Base-by-base conservation (phyloP, 2,329 filamentous ascomycete genomes). In the Xylaria sp. region DNA sequence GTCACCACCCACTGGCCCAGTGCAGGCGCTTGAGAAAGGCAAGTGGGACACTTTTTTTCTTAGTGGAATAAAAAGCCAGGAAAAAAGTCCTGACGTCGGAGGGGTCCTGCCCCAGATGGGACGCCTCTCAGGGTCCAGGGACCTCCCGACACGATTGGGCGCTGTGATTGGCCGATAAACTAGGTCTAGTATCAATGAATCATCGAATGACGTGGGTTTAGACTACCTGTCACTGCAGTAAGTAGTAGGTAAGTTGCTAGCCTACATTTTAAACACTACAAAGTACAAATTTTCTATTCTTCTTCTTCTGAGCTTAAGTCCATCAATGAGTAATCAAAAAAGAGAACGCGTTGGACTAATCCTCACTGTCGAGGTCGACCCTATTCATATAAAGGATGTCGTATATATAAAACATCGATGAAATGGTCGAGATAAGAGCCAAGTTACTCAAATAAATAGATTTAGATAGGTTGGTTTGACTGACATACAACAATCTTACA, bases 71-170 rank as follows among this genome's bases (percentile, higher is more conserved):
- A 20, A 44, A 20, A 20, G 51, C 51, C 7, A 36, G 7, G 7
- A 31, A 28, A 53, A 57, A 73, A 74, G 74, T 76, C 66, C 65
- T 76, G 74, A 75, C 73, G 56, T 58, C 38, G 46, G 56, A 54
- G 53, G 33, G 49, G 15, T 11, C 23, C 48, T 28, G 48, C 48
- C 26, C 49, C 49, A n/a, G 28, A 53, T 1, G 15, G 28, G 26
- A 33, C 26, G 15, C 31, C 31, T 20, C 36, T 40, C 40, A 44
- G 38, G 40, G 23, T 28, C 40, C 56, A 46, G 56, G 56, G 23
- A 6, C 56, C 20, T 26, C 11, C 11, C 6, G 11, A 44, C 6
- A 23, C 53, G 46, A 51, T 56, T 48, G 57, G 31, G 10, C 28
- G 2, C 11, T 63, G 4, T 63, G 38, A 63, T 63, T 62, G 59